These are phyloP conservation scores for Ascoidea asiatica DNA, from an alignment of 805 yeast species.

Conservation along the genomic window DNA sequence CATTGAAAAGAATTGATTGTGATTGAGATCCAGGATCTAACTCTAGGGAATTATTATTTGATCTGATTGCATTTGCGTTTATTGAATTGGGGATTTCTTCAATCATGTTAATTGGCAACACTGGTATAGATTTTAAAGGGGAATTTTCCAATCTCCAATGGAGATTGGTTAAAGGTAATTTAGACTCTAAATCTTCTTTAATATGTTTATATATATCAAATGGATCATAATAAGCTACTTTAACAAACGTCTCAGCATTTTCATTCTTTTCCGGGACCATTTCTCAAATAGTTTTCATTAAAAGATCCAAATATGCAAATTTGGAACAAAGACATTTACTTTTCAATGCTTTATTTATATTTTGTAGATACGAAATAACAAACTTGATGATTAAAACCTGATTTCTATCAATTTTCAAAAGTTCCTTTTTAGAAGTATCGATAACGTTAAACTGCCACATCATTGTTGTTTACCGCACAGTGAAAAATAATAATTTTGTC, in stretches of 20 bases:
- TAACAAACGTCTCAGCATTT: constrained; percentile 4
- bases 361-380: too few species aligned
- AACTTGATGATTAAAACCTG: too few species aligned
- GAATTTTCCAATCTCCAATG: constrained; percentile 52
- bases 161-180: constrained; percentile 46
- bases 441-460: too few species aligned
- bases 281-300: too few species aligned
- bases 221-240: constrained; percentile 52
- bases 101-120: constrained; percentile 35
- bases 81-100: constrained; percentile 39
- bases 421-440: too few species aligned
- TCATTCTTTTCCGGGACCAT: too few species aligned
- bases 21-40: constrained; percentile 12
- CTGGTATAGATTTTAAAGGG: constrained; percentile 50
- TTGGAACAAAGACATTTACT: too few species aligned
- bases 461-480: too few species aligned
- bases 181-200: constrained; percentile 25
- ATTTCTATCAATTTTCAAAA: too few species aligned
- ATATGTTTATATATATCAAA: constrained; percentile 40
- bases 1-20: constrained; percentile 18
- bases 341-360: too few species aligned
- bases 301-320: too few species aligned
- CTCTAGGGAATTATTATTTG: background rate
- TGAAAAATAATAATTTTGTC: too few species aligned
- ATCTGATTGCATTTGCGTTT: constrained; percentile 2